These are phyloP conservation scores for Tremella mesenterica DNA, from an alignment of 768 basidiomycete genomes.

Conservation along the genomic window DNA sequence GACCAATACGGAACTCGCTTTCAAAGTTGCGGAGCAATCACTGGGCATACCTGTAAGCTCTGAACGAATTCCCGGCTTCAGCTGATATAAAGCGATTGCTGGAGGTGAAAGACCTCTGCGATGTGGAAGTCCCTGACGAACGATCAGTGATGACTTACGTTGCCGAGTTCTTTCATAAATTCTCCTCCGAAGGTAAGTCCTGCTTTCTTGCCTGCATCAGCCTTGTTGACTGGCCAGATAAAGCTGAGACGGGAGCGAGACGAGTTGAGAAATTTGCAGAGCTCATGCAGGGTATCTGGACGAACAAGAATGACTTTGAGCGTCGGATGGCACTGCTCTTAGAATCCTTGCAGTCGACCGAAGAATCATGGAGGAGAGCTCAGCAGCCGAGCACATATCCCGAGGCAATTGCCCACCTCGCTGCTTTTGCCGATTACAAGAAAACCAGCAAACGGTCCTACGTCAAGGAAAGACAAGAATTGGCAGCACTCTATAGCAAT, in stretches of 20 bases:
- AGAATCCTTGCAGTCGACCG: slow-evolving; percentile 57
- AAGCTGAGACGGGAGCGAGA: slow-evolving; percentile 85
- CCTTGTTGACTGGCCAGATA: slow-evolving; percentile 53
- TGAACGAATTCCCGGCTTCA: neutral
- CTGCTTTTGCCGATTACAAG: slow-evolving; percentile 70
- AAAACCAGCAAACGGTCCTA: slow-evolving; percentile 73
- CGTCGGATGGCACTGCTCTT: slow-evolving; percentile 63
- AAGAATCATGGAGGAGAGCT: slow-evolving; percentile 60
- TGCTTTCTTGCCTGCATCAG: slow-evolving; percentile 1
- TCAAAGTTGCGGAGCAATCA: slow-evolving; percentile 75
- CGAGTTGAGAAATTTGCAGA: slow-evolving; percentile 94
- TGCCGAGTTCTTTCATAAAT: slow-evolving; percentile 95
- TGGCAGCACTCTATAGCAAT: slow-evolving; percentile 79
- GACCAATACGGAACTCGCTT: slow-evolving; percentile 77
- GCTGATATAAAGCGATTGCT: slow-evolving; percentile 64
- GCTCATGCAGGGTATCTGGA: slow-evolving; percentile 60
- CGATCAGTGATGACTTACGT: slow-evolving; percentile 97
- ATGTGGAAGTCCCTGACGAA: slow-evolving; percentile 80
- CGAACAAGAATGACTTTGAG: slow-evolving; percentile 71
- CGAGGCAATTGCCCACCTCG: slow-evolving; percentile 69
- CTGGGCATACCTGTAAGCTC: slow-evolving; percentile 76
- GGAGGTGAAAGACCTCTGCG: slow-evolving; percentile 91
- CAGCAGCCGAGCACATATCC: slow-evolving; percentile 65
- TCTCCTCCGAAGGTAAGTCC: slow-evolving; percentile 90
- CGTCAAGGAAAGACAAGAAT: slow-evolving; percentile 82